Conservation (phyloP, 371 early-diverging fungal genomes). For the Amoeboradix gromovi region DNA sequence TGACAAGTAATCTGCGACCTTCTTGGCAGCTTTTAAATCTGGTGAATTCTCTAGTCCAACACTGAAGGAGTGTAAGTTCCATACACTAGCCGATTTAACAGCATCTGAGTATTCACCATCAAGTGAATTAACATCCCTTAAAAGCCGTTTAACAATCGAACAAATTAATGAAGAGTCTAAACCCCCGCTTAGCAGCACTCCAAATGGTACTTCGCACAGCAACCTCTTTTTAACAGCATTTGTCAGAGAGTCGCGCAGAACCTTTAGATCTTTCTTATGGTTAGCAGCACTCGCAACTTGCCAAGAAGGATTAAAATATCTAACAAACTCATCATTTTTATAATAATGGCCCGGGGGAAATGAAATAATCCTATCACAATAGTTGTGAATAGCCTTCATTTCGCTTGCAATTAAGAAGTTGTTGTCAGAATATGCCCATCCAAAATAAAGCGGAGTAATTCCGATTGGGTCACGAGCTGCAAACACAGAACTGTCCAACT, state of each 20-base stretch:
- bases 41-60: slow-evolving; percentile 78
- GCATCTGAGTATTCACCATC: too few relatives aligned
- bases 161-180: slow-evolving; percentile 78
- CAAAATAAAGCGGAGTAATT: slow-evolving; percentile 81
- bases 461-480: slow-evolving; percentile 87
- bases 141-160: slow-evolving; percentile 42
- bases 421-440: slow-evolving; percentile 46
- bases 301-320: background rate
- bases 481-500: slow-evolving; percentile 34
- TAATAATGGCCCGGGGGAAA: slow-evolving; percentile 85
- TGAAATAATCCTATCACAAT: slow-evolving; percentile 69
- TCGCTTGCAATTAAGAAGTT: slow-evolving; percentile 71
- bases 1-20: slow-evolving; percentile 53
- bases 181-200: slow-evolving; percentile 75
- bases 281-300: slow-evolving; percentile 9
- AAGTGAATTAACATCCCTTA: slow-evolving; percentile 4
- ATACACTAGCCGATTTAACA: too few relatives aligned
- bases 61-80: slow-evolving; percentile 72
- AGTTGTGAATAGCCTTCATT: slow-evolving; percentile 68
- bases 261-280: slow-evolving; percentile 21
- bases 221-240: slow-evolving; percentile 65
- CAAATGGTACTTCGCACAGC: slow-evolving; percentile 88
- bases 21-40: slow-evolving; percentile 59
- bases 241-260: slow-evolving; percentile 44
- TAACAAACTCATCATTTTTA: slow-evolving; percentile 24